phyloP scores from a whole-genome alignment of 1,284 basidiomycete species.

The Boletus mariae region DNA sequence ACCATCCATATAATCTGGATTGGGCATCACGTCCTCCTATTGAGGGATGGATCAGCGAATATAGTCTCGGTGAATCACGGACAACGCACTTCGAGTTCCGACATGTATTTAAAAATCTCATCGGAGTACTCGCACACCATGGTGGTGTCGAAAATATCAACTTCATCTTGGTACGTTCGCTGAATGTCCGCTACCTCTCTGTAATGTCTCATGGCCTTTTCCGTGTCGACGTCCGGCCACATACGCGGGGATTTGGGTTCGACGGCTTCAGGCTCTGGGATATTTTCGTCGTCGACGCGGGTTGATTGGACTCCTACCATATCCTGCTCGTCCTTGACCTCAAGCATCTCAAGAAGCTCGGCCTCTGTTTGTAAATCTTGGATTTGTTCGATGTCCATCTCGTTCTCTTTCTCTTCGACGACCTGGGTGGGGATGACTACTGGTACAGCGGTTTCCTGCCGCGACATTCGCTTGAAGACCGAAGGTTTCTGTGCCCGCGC shows the following conservation, averaged over 20 bases:
- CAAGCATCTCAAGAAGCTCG: constrained; percentile 34
- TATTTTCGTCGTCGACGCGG: constrained; percentile 46
- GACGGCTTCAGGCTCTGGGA: constrained; percentile 36
- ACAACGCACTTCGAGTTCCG: constrained; percentile 72
- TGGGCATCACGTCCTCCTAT: constrained; percentile 87
- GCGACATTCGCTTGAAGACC: constrained; percentile 41
- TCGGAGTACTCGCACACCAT: constrained; percentile 99
- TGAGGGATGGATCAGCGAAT: constrained; percentile 16
- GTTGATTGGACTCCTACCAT: constrained; percentile 47
- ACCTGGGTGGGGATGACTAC: constrained; percentile 34
- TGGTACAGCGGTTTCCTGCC: constrained; percentile 40
- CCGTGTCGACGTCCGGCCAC: constrained; percentile 70
- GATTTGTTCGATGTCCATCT: constrained; percentile 59
- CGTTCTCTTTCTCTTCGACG: constrained; percentile 41
- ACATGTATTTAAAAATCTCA: constrained; percentile 98
- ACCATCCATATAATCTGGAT: constrained; percentile 90
- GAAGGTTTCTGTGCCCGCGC: constrained; percentile 33
- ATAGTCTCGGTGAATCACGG: neutral
- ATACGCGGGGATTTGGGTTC: constrained; percentile 44
- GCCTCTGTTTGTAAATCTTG: constrained; percentile 31
- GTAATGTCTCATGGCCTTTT: constrained; percentile 52
- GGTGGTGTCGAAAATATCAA: constrained; percentile 87
- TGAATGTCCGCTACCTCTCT: constrained; percentile 66
- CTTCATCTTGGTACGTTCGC: constrained; percentile 71
- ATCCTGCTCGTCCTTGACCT: constrained; percentile 55